A percentile compares a stretch with the other conserved stretches of the same genome.
phyloP scores from a whole-genome alignment of 495 filamentous ascomycete genomes.

The Mytilinidion resinicola region DNA sequence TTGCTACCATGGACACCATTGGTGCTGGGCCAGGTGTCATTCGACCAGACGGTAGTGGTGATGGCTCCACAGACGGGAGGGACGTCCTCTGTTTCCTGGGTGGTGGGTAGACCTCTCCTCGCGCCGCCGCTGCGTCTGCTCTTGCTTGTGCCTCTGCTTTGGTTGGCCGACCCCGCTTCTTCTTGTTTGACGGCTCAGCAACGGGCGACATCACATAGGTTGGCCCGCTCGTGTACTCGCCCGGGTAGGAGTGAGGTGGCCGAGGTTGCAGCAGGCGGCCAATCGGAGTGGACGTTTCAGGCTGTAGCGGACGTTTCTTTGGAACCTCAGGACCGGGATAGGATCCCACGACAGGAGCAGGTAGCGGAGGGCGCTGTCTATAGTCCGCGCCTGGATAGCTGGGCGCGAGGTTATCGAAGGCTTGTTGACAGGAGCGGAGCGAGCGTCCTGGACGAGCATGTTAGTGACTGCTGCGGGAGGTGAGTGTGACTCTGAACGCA shows the following conservation, averaged over 20 bases:
- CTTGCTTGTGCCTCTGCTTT: conserved; percentile 34
- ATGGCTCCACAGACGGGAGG: conserved; percentile 8
- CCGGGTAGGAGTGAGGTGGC: conserved; percentile 21
- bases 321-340: conserved; percentile 24
- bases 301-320: conserved; percentile 26
- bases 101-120: conserved; percentile 22
- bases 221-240: conserved; percentile 20
- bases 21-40: conserved; percentile 14
- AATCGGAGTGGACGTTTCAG: conserved; percentile 17
- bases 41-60: conserved; percentile 2
- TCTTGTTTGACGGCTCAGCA: conserved; percentile 38
- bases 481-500: too few relatives aligned
- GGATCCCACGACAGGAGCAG: conserved; percentile 8
- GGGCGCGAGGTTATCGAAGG: conserved; percentile 28
- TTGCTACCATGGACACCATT: conserved; percentile 4
- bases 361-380: conserved; percentile 13
- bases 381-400: conserved; percentile 13
- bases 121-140: conserved; percentile 23
- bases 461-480: conserved; percentile 3
- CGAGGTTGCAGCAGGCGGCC: conserved; percentile 33
- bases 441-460: conserved; percentile 36
- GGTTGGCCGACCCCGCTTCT: conserved; percentile 46
- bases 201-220: conserved; percentile 14
- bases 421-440: conserved; percentile 37
- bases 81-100: conserved; percentile 19